Percentiles rank a stretch among this genome's conserved stretches.
Conservation (phyloP, 805 yeast species). For the Kuraishia hungarica region DNA sequence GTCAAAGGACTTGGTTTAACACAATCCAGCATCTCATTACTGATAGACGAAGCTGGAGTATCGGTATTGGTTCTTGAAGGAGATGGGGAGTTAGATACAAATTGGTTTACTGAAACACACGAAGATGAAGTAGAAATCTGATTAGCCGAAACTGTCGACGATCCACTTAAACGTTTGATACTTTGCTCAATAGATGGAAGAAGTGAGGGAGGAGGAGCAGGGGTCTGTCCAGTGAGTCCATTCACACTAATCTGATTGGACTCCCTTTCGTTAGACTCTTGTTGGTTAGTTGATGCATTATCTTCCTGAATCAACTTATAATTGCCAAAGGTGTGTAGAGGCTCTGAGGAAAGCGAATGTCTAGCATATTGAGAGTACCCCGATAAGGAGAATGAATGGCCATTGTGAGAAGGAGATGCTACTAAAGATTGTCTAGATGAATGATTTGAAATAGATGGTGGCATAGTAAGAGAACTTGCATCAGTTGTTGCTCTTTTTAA, state of each 20-base stretch:
- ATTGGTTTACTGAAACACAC: constrained; percentile 3
- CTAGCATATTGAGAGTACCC: no score
- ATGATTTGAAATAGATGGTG: background rate
- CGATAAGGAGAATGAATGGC: no score
- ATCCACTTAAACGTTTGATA: constrained; percentile 10
- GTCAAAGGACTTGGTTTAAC: background rate
- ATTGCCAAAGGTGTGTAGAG: background rate
- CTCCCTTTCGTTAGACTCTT: background rate
- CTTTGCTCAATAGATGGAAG: background rate
- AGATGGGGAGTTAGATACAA: constrained; percentile 4
- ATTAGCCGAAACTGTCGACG: constrained; percentile 12
- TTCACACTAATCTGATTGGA: background rate
- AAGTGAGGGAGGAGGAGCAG: no score
- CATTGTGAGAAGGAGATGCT: no score
- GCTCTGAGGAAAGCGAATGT: no score
- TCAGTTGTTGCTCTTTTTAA: background rate
- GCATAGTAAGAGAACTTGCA: background rate
- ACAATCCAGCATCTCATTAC: constrained; percentile 1
- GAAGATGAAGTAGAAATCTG: constrained; percentile 8
- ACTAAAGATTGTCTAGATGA: background rate
- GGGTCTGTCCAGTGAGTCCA: no score
- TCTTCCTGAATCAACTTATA: background rate
- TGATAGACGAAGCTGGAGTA: constrained; percentile 8
- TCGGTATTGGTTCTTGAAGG: constrained; percentile 5
- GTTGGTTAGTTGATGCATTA: no score